These are phyloP conservation scores for Fusarium nurragi DNA, from an alignment of 2,329 filamentous ascomycete species.

Conservation along the genomic window DNA sequence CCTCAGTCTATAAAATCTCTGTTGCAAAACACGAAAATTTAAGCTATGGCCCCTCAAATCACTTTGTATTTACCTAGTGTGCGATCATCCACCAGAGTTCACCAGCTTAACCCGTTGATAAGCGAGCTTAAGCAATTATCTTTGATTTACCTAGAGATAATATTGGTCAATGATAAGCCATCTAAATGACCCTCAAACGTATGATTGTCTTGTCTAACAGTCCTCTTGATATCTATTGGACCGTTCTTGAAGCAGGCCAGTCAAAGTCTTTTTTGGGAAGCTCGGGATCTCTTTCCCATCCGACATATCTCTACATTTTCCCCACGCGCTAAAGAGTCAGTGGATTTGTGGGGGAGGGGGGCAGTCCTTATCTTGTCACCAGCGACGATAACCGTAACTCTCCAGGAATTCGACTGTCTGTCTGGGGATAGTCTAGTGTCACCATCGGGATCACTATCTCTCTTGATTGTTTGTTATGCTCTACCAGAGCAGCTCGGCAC, in stretches of 20 bases:
- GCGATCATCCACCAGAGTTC: too few relatives aligned
- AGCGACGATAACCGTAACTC: conserved; percentile 27
- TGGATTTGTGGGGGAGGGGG: conserved; percentile 1
- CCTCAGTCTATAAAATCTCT: too few relatives aligned
- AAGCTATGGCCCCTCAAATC: too few relatives aligned
- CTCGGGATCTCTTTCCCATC: conserved; percentile 30
- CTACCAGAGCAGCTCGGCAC: not conserved
- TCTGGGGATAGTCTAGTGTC: not conserved
- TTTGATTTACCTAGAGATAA: too few relatives aligned
- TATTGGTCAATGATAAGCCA: too few relatives aligned
- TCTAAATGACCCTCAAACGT: too few relatives aligned
- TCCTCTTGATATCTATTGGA: not conserved
- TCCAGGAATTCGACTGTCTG: not conserved
- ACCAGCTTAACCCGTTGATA: too few relatives aligned
- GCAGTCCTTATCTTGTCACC: conserved; percentile 10
- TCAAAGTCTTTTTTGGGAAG: not conserved
- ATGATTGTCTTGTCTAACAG: rapidly evolving
- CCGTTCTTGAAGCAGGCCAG: not conserved
- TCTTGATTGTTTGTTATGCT: not conserved
- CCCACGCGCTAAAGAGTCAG: not conserved
- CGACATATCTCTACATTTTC: not conserved
- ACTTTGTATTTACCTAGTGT: too few relatives aligned
- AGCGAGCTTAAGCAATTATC: too few relatives aligned
- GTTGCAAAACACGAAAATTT: too few relatives aligned
- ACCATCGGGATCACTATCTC: conserved; percentile 23